A percentile compares a stretch with the other conserved stretches of the same genome.
Conservation (phyloP, 805 yeast genomes). For the Debaryomyces tyrocola region DNA sequence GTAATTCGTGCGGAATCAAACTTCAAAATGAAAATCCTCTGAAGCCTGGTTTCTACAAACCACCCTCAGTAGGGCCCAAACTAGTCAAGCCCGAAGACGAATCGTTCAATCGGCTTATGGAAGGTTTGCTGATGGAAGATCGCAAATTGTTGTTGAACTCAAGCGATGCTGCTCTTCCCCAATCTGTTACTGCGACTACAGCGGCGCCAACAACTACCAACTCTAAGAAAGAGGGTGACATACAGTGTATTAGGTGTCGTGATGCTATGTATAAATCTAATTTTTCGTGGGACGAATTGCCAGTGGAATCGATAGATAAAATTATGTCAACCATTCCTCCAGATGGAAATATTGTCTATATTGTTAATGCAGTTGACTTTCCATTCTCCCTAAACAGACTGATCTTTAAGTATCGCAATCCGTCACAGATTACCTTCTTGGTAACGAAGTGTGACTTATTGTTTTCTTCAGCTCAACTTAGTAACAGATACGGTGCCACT, state of each 20-base stretch:
- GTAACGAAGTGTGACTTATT: constrained; percentile 48
- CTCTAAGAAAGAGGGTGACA: not conserved
- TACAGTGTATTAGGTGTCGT: constrained; percentile 57
- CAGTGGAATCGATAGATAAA: constrained; percentile 18
- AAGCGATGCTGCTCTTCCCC: constrained; percentile 1
- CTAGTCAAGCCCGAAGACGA: constrained; percentile 21
- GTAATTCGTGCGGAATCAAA: constrained; percentile 59
- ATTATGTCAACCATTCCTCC: constrained; percentile 38
- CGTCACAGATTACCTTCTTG: constrained; percentile 38
- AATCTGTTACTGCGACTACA: too few species aligned
- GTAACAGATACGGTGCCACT: constrained; percentile 23
- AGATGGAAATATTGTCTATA: constrained; percentile 52
- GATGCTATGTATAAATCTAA: constrained; percentile 47
- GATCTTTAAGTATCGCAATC: constrained; percentile 33
- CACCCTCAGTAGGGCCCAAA: constrained; percentile 8
- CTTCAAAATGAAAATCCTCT: constrained; percentile 42
- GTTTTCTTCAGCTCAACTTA: constrained; percentile 28
- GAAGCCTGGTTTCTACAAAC: constrained; percentile 45
- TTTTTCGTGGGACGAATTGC: constrained; percentile 31
- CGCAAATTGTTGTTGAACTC: constrained; percentile 23
- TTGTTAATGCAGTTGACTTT: constrained; percentile 68
- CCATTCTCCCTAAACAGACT: constrained; percentile 56
- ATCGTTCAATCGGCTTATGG: constrained; percentile 18
- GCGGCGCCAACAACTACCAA: not conserved
- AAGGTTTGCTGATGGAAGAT: constrained; percentile 25